A percentile compares a stretch with the other conserved stretches of the same genome.
Conservation (phyloP, 768 basidiomycete genomes). For the Fomitopsis pulvina region DNA sequence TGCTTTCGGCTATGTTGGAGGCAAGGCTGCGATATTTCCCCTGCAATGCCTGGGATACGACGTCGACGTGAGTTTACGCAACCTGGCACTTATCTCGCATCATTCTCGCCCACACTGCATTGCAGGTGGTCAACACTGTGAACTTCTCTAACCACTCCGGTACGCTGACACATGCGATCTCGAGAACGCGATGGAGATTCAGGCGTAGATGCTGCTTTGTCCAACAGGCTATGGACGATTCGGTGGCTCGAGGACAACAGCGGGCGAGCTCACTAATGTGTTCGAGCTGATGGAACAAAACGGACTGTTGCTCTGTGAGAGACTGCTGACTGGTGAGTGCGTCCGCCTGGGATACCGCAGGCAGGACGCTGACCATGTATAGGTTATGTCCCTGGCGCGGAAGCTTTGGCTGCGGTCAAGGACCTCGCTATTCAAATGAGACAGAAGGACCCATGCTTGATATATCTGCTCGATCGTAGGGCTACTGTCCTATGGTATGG, state of each 20-base stretch:
- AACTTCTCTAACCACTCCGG: constrained; percentile 95
- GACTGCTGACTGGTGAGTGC: constrained; percentile 71
- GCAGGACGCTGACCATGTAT: background rate
- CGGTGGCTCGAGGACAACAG: constrained; percentile 73
- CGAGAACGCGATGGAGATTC: background rate
- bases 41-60: constrained; percentile 89
- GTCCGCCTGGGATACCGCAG: background rate
- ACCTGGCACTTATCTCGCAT: background rate
- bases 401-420: constrained; percentile 62
- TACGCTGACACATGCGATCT: constrained; percentile 25
- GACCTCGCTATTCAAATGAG: constrained; percentile 57
- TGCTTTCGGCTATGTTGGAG: constrained; percentile 89
- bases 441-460: constrained; percentile 45
- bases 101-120: background rate
- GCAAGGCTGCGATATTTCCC: constrained; percentile 72
- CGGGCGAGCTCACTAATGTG: constrained; percentile 68
- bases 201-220: background rate
- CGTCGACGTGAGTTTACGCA: constrained; percentile 66
- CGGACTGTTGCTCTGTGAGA: constrained; percentile 61
- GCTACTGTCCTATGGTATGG: constrained; percentile 2
- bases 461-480: constrained; percentile 93
- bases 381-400: constrained; percentile 89
- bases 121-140: constrained; percentile 81
- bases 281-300: constrained; percentile 71
- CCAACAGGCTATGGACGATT: constrained; percentile 73